Base-by-base conservation (phyloP, 257 asterid genomes). In the Buddleja alternifolia region DNA sequence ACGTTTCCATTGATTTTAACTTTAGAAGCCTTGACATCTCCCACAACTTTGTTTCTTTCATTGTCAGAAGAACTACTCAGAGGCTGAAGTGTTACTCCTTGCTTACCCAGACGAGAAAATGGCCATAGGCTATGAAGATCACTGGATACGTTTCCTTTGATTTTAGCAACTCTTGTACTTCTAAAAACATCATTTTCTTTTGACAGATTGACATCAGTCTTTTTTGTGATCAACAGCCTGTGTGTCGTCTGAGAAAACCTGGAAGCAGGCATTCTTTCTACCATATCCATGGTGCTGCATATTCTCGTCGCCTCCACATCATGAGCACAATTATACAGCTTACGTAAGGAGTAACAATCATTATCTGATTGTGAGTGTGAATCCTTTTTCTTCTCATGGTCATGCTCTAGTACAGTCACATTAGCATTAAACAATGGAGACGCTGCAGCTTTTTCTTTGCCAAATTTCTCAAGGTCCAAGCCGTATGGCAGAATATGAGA, bases 261-360 rank as follows among this genome's bases (percentile, higher is more conserved):
- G 63, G 85, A 82, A 71, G 16, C 44, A 61, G 24, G 24, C 60
- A 63, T 74, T 20, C 2, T 17, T 3, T 20, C 17, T 11, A 20
- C 6, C 53, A 46, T n/a, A n/a, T 83, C 84, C 63, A 74, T 41
- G 67, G 68, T 60, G n/a, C 73, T 44, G 68, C 79, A 55, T 53
- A 69, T 71, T 78, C 78, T 78, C 83, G 71, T 71, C 36, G 72
- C 54, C 63, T 76, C 86, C 8, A 71, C 70, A 25, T 74, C 77
- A 32, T 45, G 76, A 64, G 71, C 66, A 41, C 70, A 58, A 32
- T 47, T 47, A 1, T 75, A 76, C 46, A 78, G 45, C 65, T 53
- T 69, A 32, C 10, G 78, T 4, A 69, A 16, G 34, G 81, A 70
- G 72, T 45, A 62, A 59, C 44, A 55, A 15, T 34, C 70, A 29